Conservation (phyloP, 208 protist genomes). For the Hexamita inflata region DNA sequence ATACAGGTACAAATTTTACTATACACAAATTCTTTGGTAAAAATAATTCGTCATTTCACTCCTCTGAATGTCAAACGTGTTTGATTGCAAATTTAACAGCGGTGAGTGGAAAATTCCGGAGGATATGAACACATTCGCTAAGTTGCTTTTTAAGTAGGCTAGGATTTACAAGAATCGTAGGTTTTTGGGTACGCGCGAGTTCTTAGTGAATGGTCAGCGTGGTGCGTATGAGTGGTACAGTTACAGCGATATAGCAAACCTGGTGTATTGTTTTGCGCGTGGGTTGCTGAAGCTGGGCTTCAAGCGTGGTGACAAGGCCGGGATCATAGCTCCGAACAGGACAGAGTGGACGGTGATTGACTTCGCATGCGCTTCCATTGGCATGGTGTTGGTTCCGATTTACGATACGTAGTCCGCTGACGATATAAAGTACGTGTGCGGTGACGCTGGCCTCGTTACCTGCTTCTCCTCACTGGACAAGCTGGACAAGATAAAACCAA, state of each 20-base stretch:
- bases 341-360: slow-evolving; percentile 30
- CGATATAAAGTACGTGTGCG: slow-evolving; percentile 13
- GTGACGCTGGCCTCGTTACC: neutral
- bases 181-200: neutral
- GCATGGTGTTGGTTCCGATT: slow-evolving; percentile 29
- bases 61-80: no score
- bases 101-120: no score
- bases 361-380: slow-evolving; percentile 22
- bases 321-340: slow-evolving; percentile 20
- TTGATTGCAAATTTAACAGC: no score
- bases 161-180: no score
- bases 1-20: no score
- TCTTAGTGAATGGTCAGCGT: neutral
- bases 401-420: neutral
- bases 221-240: neutral
- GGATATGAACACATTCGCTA: no score
- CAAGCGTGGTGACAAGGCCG: slow-evolving; percentile 27
- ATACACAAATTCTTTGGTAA: no score
- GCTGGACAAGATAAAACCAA: neutral
- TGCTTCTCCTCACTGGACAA: neutral
- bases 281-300: neutral
- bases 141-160: no score
- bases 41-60: no score
- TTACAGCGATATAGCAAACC: neutral
- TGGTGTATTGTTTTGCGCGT: neutral